These are phyloP conservation scores for Chaetomiaceae sp. DNA, from an alignment of 2,329 filamentous ascomycete species.

Conservation along the genomic window DNA sequence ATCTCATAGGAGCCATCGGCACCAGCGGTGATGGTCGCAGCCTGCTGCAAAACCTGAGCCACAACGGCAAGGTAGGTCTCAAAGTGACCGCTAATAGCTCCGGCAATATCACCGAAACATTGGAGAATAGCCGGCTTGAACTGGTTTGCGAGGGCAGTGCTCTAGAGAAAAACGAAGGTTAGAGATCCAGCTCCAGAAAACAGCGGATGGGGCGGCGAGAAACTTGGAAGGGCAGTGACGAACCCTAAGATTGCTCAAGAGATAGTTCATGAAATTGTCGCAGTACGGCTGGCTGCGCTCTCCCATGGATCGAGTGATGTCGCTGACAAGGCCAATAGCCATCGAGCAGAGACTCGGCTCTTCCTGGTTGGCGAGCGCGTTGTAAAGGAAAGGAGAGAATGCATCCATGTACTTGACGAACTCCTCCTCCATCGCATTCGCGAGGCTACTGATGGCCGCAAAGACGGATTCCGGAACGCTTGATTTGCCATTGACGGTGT, in stretches of 20 bases:
- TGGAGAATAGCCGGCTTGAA: conserved; percentile 98
- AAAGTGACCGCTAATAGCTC: conserved; percentile 86
- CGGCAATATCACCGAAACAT: conserved; percentile 96
- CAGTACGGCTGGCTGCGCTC: conserved; percentile 91
- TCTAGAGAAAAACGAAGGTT: conserved; percentile 45
- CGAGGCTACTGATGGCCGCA: conserved; percentile 84
- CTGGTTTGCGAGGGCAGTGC: conserved; percentile 82
- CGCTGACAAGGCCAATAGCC: conserved; percentile 95
- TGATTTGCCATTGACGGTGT: conserved; percentile 74
- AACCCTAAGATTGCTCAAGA: conserved; percentile 85
- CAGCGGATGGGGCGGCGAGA: conserved; percentile 2
- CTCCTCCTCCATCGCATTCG: conserved; percentile 85
- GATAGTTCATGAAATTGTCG: conserved; percentile 96
- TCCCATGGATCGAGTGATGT: conserved; percentile 88
- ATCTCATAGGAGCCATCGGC: conserved; percentile 87
- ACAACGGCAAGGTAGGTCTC: conserved; percentile 91
- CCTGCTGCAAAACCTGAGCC: conserved; percentile 89
- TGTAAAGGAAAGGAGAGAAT: conserved; percentile 89
- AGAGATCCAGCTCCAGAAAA: conserved; percentile 1
- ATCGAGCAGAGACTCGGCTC: conserved; percentile 92
- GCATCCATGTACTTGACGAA: conserved; percentile 98
- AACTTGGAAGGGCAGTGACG: conserved; percentile 33
- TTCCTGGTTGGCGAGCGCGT: conserved; percentile 90
- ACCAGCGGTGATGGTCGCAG: conserved; percentile 73
- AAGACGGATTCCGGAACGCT: conserved; percentile 94